These are phyloP conservation scores for Xylariaceae sp. DNA, from an alignment of 2,329 filamentous ascomycete genomes.

Conservation along the genomic window DNA sequence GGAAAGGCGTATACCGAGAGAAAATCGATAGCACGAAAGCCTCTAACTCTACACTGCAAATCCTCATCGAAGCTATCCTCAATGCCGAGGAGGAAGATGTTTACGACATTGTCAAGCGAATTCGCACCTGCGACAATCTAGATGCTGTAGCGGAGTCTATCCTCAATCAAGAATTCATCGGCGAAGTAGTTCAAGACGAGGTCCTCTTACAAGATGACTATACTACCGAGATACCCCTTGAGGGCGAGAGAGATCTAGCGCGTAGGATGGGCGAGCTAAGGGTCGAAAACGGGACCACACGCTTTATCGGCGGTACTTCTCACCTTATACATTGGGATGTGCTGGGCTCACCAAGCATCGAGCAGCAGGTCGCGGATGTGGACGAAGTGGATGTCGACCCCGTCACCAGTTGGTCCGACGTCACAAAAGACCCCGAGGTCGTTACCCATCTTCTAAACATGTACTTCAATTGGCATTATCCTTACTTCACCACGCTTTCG, in stretches of 20 bases:
- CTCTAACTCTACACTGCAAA: constrained; percentile 84
- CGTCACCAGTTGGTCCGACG: constrained; percentile 84
- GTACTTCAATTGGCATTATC: constrained; percentile 99
- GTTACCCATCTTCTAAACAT: constrained; percentile 90
- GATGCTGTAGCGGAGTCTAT: constrained; percentile 63
- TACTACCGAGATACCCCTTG: constrained; percentile 49
- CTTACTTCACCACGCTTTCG: constrained; percentile 91
- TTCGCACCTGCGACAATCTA: constrained; percentile 81
- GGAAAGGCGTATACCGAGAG: constrained; percentile 96
- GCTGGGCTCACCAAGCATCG: constrained; percentile 48
- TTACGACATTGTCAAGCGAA: constrained; percentile 79
- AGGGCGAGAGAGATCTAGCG: constrained; percentile 80
- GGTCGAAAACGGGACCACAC: constrained; percentile 83
- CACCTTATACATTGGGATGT: constrained; percentile 83
- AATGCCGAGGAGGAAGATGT: constrained; percentile 91
- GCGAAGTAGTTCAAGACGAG: constrained; percentile 45
- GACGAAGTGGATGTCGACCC: constrained; percentile 68
- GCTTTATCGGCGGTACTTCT: constrained; percentile 93
- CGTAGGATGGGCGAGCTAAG: constrained; percentile 93
- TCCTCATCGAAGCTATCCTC: constrained; percentile 89
- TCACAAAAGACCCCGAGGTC: constrained; percentile 79
- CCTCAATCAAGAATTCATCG: constrained; percentile 50
- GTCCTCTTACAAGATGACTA: constrained; percentile 53
- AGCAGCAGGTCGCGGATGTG: constrained; percentile 54
- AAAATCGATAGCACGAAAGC: constrained; percentile 90